Evolutionary conservation across 2,329 filamentous ascomycete species (phyloP).

Genomic region (Aschersonia sp.): DNA sequence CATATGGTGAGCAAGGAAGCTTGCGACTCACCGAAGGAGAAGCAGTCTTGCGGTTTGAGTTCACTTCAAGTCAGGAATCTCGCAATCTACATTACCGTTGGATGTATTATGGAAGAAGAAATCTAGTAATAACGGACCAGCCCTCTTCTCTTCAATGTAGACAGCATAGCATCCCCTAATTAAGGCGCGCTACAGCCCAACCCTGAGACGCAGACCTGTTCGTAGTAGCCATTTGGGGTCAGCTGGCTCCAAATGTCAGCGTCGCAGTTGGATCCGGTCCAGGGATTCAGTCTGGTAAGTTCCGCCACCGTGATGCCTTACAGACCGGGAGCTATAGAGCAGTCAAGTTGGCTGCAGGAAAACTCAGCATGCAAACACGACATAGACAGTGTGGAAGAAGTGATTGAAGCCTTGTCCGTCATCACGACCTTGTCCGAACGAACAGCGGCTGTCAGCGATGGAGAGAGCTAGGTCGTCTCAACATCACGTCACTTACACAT

Average conservation of each 20-base stretch:
- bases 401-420: background rate
- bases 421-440: background rate
- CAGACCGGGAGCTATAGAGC: background rate
- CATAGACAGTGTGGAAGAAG: too few relatives aligned
- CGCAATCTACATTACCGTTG: too few relatives aligned
- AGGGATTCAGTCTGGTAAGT: slow-evolving; percentile 1
- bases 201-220: background rate
- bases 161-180: too few relatives aligned
- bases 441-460: background rate
- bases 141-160: too few relatives aligned
- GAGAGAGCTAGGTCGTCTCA: background rate
- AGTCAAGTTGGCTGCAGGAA: background rate
- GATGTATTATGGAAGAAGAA: too few relatives aligned
- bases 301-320: background rate
- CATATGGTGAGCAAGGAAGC: too few relatives aligned
- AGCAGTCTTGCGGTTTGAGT: too few relatives aligned
- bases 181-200: background rate
- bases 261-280: slow-evolving; percentile 1
- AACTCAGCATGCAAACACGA: background rate
- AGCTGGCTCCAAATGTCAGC: background rate
- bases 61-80: too few relatives aligned
- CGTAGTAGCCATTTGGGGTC: background rate
- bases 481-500: background rate
- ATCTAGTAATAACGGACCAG: too few relatives aligned
- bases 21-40: too few relatives aligned